Percentiles rank a stretch among this genome's conserved stretches.
Conservation (phyloP, 768 basidiomycete genomes). For the Hygrocybe coccinea region DNA sequence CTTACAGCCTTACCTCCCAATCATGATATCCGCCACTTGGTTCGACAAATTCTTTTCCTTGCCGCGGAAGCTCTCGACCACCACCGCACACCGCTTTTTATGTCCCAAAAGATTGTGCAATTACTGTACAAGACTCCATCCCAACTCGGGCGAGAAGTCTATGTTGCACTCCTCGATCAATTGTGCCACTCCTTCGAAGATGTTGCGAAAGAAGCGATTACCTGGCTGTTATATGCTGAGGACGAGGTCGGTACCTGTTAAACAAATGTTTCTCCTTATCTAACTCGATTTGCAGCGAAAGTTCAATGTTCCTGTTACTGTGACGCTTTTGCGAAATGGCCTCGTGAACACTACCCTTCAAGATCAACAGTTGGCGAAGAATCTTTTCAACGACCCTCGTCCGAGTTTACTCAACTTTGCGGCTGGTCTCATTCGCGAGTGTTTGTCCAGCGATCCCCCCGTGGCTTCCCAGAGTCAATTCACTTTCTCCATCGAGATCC, state of each 20-base stretch:
- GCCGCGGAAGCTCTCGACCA: conserved; percentile 76
- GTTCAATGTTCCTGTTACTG: conserved; percentile 90
- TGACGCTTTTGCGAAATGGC: conserved; percentile 79
- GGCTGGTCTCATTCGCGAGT: conserved; percentile 80
- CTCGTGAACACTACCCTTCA: conserved; percentile 72
- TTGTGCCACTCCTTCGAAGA: conserved; percentile 86
- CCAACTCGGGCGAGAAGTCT: conserved; percentile 87
- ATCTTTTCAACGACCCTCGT: conserved; percentile 72
- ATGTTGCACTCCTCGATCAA: conserved; percentile 82
- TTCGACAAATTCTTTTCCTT: conserved; percentile 76
- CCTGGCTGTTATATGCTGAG: conserved; percentile 94
- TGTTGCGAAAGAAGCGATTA: conserved; percentile 93
- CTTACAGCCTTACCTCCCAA: conserved; percentile 70
- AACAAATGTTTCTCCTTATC: conserved; percentile 6
- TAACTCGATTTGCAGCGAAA: conserved; percentile 62
- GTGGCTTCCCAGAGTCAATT: conserved; percentile 78
- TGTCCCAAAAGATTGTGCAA: conserved; percentile 97
- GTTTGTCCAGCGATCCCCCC: conserved; percentile 75
- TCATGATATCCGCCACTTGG: conserved; percentile 80
- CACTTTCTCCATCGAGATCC: conserved; percentile 71
- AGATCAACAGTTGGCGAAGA: conserved; percentile 88
- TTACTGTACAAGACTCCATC: conserved; percentile 84
- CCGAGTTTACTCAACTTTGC: conserved; percentile 76
- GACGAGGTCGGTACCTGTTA: conserved; percentile 65
- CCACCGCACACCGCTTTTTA: conserved; percentile 81